Percentiles rank a stretch among this genome's conserved stretches.
Evolutionary conservation across 495 filamentous ascomycete genomes (phyloP).

Genomic region (Cercophora samala): DNA sequence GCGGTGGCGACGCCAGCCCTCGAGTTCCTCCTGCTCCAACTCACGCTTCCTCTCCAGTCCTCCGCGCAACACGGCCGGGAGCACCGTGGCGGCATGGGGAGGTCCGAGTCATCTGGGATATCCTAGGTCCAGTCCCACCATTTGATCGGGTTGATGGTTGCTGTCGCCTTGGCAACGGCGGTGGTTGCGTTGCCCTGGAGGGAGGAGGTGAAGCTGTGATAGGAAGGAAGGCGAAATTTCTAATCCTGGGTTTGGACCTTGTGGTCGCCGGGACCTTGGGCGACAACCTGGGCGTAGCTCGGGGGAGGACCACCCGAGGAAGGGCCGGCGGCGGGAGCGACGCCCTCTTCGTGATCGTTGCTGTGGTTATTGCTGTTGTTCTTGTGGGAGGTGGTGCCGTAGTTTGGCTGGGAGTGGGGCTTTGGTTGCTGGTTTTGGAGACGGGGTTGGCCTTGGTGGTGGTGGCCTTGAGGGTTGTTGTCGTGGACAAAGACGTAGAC

Average conservation of each 20-base stretch:
- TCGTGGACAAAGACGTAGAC: conserved; percentile 67
- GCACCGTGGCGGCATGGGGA: background rate
- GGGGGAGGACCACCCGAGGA: conserved; percentile 53
- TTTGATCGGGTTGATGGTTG: background rate
- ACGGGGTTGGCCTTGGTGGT: background rate
- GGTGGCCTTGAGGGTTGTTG: conserved; percentile 16
- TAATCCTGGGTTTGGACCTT: conserved; percentile 78
- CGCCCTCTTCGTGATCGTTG: conserved; percentile 42
- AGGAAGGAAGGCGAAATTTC: background rate
- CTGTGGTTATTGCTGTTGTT: conserved; percentile 40
- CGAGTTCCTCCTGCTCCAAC: background rate
- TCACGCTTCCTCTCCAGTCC: background rate
- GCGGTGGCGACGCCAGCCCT: background rate
- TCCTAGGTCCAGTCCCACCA: background rate
- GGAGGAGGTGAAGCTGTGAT: background rate
- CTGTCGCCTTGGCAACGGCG: background rate
- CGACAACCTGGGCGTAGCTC: conserved; percentile 80
- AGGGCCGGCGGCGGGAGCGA: conserved; percentile 28
- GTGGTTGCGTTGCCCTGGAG: background rate
- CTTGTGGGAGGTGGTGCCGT: conserved; percentile 25
- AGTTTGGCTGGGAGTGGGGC: conserved; percentile 23
- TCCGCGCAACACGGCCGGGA: background rate
- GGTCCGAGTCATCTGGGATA: background rate
- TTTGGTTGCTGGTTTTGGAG: conserved; percentile 25
- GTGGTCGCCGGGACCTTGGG: conserved; percentile 60